phyloP scores from a whole-genome alignment of 768 basidiomycete species.

The Tylopilus subfusipes region DNA sequence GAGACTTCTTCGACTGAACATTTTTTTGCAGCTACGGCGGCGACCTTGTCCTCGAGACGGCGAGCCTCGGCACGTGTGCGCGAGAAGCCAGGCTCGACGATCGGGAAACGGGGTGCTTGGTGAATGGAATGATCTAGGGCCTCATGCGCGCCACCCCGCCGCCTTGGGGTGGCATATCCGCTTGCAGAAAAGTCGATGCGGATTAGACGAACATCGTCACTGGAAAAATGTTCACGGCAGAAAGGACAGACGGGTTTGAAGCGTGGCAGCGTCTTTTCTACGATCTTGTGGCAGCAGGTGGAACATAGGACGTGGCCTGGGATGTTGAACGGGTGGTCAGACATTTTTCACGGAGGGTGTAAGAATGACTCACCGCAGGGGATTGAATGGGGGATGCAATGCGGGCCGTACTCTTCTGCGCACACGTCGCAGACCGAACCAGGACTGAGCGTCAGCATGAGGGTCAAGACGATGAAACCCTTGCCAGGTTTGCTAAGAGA shows the following conservation, averaged over 20 bases:
- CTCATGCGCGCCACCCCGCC: constrained; percentile 49
- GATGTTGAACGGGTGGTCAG: background rate
- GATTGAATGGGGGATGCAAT: constrained; percentile 73
- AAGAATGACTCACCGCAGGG: constrained; percentile 58
- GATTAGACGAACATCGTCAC: constrained; percentile 67
- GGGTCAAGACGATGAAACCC: constrained; percentile 38
- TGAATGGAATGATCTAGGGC: constrained; percentile 38
- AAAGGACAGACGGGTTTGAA: constrained; percentile 77
- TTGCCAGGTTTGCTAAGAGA: constrained; percentile 37
- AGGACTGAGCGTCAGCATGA: constrained; percentile 79
- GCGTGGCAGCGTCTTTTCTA: constrained; percentile 73
- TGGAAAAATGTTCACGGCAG: constrained; percentile 73
- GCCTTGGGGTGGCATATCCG: constrained; percentile 67
- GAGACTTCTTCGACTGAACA: constrained; percentile 85
- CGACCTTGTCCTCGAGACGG: constrained; percentile 73
- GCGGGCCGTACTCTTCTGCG: constrained; percentile 78
- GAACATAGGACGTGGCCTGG: constrained; percentile 80
- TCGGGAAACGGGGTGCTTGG: constrained; percentile 46
- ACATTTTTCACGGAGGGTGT: constrained; percentile 26
- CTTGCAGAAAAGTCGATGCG: constrained; percentile 72
- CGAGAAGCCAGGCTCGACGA: constrained; percentile 39
- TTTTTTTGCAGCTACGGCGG: constrained; percentile 76
- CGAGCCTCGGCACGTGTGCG: constrained; percentile 55
- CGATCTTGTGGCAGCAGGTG: constrained; percentile 72
- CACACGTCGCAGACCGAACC: constrained; percentile 88